Evolutionary conservation across 2,329 filamentous ascomycete genomes (phyloP), one percentile per base, ranked within the genome.

Genomic region (Colletotrichum costaricense): DNA sequence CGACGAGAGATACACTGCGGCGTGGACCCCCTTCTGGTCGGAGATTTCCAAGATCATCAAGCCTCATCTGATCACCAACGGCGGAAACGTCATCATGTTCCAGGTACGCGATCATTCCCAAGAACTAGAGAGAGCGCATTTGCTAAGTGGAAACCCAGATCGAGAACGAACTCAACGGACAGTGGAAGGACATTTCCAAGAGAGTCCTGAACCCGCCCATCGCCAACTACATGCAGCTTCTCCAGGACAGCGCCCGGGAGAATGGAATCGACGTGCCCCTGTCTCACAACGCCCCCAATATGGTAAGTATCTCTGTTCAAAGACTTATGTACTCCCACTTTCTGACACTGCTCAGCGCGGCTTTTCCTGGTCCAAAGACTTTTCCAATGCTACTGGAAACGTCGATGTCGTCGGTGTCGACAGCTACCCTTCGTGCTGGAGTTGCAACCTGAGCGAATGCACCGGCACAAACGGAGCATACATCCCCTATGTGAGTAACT

Each of bases 281-380:
- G 2, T 88, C 82, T 42, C 85, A 85, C 67, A 93, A 93, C 68
- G 87, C 90, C 5, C 90, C 90, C 1, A 92, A 91, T 69, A 88
- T 91, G 85, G 79, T 79, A 65, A 30, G 28, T 30, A 7, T 1
- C 8, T 30, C 28, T 30, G 28, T 30, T 30, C 28, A 7, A 30
- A 30, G 5, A 24, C 8, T 1, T 16, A 3, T 11, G 2, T 2
- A 8, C 14, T 4, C 22, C 3, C 24, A 26, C 8, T 2, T 9
- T 4, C 65, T 72, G 22, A 72, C 22, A 24, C 22, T 24, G 22
- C 22, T 24, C 22, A 73, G 71, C 63, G 74, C 7, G 84, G 86
- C 1, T 86, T 85, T 76, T 89, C 88, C 2, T 92, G 90, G 90
- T 90, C 89, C 0, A 86, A 86, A 16, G 90, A 92, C 78, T 92